Evolutionary conservation across 2,329 filamentous ascomycete species (phyloP).

Genomic region (Furcasterigmium sp.): DNA sequence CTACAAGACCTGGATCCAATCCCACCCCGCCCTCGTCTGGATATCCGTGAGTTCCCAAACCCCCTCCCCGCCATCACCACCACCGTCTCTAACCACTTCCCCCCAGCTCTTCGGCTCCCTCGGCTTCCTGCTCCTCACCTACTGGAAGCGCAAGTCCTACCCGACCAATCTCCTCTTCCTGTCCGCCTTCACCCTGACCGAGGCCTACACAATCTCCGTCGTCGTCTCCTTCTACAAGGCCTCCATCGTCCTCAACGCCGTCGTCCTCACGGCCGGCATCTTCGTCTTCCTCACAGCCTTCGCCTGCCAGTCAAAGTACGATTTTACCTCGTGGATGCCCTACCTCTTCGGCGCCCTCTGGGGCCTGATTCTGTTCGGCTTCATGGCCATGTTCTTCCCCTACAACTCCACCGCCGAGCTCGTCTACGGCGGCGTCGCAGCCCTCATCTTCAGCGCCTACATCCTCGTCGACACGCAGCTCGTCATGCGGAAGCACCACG

Average conservation of each 20-base stretch:
- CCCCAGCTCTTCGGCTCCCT: slow-evolving; percentile 71
- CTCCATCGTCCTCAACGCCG: slow-evolving; percentile 80
- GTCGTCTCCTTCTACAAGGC: slow-evolving; percentile 87
- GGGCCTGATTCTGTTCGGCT: slow-evolving; percentile 86
- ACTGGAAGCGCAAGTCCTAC: slow-evolving; percentile 94
- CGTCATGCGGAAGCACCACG: slow-evolving; percentile 91
- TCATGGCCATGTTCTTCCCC: slow-evolving; percentile 88
- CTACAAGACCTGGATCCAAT: slow-evolving; percentile 86
- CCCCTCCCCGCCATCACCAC: neutral
- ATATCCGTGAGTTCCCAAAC: slow-evolving; percentile 53
- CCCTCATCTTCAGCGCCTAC: slow-evolving; percentile 89
- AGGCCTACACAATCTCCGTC: slow-evolving; percentile 90
- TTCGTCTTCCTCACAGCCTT: slow-evolving; percentile 79
- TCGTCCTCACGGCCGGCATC: slow-evolving; percentile 80
- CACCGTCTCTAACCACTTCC: slow-evolving; percentile 13
- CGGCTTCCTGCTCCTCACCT: slow-evolving; percentile 80
- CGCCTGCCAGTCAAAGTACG: slow-evolving; percentile 95
- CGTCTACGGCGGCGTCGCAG: slow-evolving; percentile 74
- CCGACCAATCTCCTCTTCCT: slow-evolving; percentile 94
- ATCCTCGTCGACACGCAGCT: slow-evolving; percentile 96
- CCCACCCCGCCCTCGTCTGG: slow-evolving; percentile 79
- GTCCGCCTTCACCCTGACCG: slow-evolving; percentile 79
- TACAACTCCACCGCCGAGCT: slow-evolving; percentile 77
- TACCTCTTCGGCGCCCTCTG: slow-evolving; percentile 89
- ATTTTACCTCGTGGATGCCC: slow-evolving; percentile 96